Percentiles rank a stretch among this genome's conserved stretches.
phyloP scores from a whole-genome alignment of 208 protist genomes.

The Crithidia fasciculata region DNA sequence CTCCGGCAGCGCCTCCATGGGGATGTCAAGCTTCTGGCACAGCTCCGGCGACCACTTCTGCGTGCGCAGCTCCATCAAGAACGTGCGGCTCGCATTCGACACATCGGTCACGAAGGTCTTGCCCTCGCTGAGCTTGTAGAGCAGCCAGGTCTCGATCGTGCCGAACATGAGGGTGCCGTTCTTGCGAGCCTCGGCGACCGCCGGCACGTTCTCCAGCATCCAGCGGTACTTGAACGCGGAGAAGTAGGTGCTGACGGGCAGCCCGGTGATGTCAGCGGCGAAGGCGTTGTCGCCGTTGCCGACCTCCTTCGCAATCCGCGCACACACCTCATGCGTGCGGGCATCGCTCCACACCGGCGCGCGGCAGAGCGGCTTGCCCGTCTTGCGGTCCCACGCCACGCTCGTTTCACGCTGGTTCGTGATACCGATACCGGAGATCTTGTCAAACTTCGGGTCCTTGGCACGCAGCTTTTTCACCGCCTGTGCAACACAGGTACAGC shows the following conservation, averaged over 20 bases:
- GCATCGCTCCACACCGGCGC: conserved; percentile 95
- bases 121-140: conserved; percentile 94
- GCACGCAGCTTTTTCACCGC: conserved; percentile 51
- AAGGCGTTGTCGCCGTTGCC: conserved; percentile 56
- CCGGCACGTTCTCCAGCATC: conserved; percentile 95
- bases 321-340: conserved; percentile 66
- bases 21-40: conserved; percentile 82
- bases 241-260: conserved; percentile 98
- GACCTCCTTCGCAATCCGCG: conserved; percentile 43
- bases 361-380: conserved; percentile 94
- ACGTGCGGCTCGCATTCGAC: conserved; percentile 97
- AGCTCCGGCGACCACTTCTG: conserved; percentile 94
- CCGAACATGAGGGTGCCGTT: conserved; percentile 90
- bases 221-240: conserved; percentile 96
- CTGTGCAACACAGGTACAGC: conserved; percentile 75
- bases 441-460: conserved; percentile 51
- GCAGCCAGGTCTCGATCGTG: conserved; percentile 98
- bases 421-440: conserved; percentile 91
- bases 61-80: conserved; percentile 97
- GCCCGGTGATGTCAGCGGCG: conserved; percentile 73
- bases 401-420: conserved; percentile 99
- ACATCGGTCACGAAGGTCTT: conserved; percentile 95
- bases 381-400: conserved; percentile 97
- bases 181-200: conserved; percentile 74
- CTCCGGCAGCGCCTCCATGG: conserved; percentile 84